A percentile compares a stretch with the other conserved stretches of the same genome.
phyloP scores from a whole-genome alignment of 805 yeast species.

The Yamadazyma akitaensis region DNA sequence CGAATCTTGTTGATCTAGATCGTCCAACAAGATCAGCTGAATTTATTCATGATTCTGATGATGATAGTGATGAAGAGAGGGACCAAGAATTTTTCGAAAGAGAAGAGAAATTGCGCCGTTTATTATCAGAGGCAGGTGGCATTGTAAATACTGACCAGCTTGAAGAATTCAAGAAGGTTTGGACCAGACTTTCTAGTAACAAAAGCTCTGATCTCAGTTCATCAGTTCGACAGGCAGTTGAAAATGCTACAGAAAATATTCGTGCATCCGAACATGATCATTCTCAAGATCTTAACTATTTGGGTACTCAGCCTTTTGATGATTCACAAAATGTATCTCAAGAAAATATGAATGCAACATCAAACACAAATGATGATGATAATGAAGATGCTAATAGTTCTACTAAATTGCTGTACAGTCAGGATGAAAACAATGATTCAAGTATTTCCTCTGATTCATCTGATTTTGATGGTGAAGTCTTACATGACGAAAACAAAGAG shows the following conservation, averaged over 20 bases:
- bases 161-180: conserved; percentile 29
- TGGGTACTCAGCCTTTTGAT: not conserved
- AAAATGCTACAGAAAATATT: conserved; percentile 10
- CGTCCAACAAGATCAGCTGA: conserved; percentile 45
- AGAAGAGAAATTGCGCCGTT: conserved; percentile 48
- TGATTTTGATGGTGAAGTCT: not conserved
- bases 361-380: not conserved
- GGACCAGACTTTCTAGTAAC: conserved; percentile 18
- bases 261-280: conserved; percentile 11
- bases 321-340: not conserved
- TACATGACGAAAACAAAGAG: conserved; percentile 8
- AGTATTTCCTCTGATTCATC: conserved; percentile 1
- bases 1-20: conserved; percentile 10
- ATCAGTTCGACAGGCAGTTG: conserved; percentile 12
- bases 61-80: conserved; percentile 57
- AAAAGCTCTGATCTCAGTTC: conserved; percentile 6
- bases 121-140: conserved; percentile 36
- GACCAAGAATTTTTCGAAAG: conserved; percentile 51
- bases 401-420: not conserved
- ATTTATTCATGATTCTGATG: conserved; percentile 59
- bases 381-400: not conserved
- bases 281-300: conserved; percentile 1
- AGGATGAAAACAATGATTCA: not conserved
- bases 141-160: conserved; percentile 33
- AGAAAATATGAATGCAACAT: not conserved